These are phyloP conservation scores for Hydnomerulius pinastri DNA, from an alignment of 768 basidiomycete genomes.

Conservation along the genomic window DNA sequence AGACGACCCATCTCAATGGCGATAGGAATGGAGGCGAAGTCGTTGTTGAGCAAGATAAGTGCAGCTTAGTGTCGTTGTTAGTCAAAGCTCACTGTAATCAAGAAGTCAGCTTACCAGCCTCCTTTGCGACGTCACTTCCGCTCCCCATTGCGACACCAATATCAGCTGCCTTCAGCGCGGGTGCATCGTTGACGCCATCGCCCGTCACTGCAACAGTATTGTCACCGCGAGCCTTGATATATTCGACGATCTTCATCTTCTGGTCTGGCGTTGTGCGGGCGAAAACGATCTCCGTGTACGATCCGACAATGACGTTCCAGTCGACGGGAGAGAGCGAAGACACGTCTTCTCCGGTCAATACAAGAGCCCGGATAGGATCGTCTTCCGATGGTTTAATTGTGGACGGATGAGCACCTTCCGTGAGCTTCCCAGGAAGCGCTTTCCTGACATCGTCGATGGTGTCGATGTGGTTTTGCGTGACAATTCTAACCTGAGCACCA, in stretches of 20 bases:
- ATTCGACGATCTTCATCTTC: slow-evolving; percentile 58
- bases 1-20: slow-evolving; percentile 62
- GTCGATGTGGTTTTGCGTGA: slow-evolving; percentile 41
- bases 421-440: slow-evolving; percentile 15
- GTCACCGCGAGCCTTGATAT: slow-evolving; percentile 48
- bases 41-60: slow-evolving; percentile 57
- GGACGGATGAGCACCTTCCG: slow-evolving; percentile 11
- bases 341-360: slow-evolving; percentile 48
- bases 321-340: slow-evolving; percentile 36
- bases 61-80: slow-evolving; percentile 28
- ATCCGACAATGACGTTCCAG: slow-evolving; percentile 41
- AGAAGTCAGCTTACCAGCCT: slow-evolving; percentile 44
- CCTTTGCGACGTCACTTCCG: slow-evolving; percentile 54
- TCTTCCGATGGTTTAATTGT: slow-evolving; percentile 39
- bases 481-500: slow-evolving; percentile 39
- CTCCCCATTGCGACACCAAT: slow-evolving; percentile 57
- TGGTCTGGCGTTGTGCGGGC: slow-evolving; percentile 58
- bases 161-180: slow-evolving; percentile 53
- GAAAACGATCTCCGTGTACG: slow-evolving; percentile 49
- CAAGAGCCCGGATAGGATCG: slow-evolving; percentile 39
- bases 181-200: slow-evolving; percentile 58
- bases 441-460: slow-evolving; percentile 32
- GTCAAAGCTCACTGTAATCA: neutral
- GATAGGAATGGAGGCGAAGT: slow-evolving; percentile 58
- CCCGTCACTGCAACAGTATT: slow-evolving; percentile 56